phyloP scores from a whole-genome alignment of 1,284 basidiomycete genomes.

The Boletus semigastroideus region DNA sequence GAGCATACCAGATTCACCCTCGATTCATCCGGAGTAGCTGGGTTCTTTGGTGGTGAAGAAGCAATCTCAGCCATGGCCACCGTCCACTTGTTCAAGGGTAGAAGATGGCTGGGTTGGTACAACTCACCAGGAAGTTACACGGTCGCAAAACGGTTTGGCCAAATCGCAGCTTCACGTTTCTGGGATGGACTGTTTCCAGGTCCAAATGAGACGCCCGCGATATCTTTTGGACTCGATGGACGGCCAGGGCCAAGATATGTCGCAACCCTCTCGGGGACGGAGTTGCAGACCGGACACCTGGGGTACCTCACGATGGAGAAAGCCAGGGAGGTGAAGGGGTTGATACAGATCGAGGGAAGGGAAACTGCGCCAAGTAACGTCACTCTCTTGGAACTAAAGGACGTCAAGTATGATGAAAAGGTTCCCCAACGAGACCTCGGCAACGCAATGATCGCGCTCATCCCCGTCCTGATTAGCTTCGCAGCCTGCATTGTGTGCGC shows the following conservation, averaged over 20 bases:
- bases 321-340: conserved; percentile 5
- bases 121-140: conserved; percentile 35
- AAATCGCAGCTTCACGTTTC: conserved; percentile 24
- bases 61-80: conserved; percentile 36
- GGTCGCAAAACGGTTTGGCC: conserved; percentile 29
- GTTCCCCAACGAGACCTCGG: conserved; percentile 5
- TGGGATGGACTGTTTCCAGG: conserved; percentile 37
- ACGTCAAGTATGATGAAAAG: conserved; percentile 19
- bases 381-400: conserved; percentile 20
- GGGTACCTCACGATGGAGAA: conserved; percentile 27
- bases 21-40: conserved; percentile 27
- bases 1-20: conserved; percentile 17
- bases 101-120: conserved; percentile 36
- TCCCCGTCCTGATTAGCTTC: conserved; percentile 27
- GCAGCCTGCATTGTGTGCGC: conserved; percentile 23
- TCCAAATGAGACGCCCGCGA: conserved; percentile 27
- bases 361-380: conserved; percentile 19
- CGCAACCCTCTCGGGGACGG: conserved; percentile 28
- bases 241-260: conserved; percentile 26
- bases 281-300: conserved; percentile 29
- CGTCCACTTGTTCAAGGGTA: conserved; percentile 28
- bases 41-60: conserved; percentile 36
- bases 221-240: conserved; percentile 32
- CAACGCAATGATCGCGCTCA: conserved; percentile 14
- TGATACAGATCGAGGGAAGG: conserved; percentile 13